Evolutionary conservation across 2,329 filamentous ascomycete species (phyloP).

Genomic region (Alternaria ventricosa): DNA sequence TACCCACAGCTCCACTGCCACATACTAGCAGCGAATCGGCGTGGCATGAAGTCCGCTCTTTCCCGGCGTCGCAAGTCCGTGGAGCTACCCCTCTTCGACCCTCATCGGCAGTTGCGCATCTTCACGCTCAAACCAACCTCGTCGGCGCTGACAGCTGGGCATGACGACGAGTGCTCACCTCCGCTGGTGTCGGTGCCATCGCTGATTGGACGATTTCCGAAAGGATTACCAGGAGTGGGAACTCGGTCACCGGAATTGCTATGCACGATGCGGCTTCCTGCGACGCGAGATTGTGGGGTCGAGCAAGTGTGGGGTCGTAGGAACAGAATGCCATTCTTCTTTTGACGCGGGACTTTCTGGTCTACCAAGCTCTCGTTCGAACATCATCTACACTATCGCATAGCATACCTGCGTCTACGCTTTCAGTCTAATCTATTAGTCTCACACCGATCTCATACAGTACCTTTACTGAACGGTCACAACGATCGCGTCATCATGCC

Average conservation of each 20-base stretch:
- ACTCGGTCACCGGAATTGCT: constrained; percentile 1
- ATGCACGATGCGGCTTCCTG: not conserved
- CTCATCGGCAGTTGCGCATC: constrained; percentile 35
- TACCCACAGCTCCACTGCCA: constrained; percentile 18
- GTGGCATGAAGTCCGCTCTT: constrained; percentile 17
- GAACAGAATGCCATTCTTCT: constrained; percentile 8
- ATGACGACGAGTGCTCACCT: not conserved
- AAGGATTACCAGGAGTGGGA: not conserved
- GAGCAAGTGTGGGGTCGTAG: constrained; percentile 10
- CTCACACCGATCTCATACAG: not conserved
- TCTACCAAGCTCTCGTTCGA: not conserved
- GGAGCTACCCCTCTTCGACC: constrained; percentile 29
- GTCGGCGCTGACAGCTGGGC: not conserved
- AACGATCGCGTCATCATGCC: constrained; percentile 26
- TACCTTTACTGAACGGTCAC: not conserved
- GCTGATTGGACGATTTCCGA: constrained; percentile 23
- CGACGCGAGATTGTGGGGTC: constrained; percentile 17
- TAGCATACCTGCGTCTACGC: not conserved
- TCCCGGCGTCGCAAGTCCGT: constrained; percentile 10
- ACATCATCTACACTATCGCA: not conserved
- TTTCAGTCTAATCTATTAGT: not conserved
- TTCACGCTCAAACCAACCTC: not conserved
- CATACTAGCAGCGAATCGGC: constrained; percentile 16
- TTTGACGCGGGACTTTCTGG: not conserved
- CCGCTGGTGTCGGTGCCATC: constrained; percentile 7